phyloP scores from a whole-genome alignment of 805 yeast species.

The Lachancea lanzarotensis region DNA sequence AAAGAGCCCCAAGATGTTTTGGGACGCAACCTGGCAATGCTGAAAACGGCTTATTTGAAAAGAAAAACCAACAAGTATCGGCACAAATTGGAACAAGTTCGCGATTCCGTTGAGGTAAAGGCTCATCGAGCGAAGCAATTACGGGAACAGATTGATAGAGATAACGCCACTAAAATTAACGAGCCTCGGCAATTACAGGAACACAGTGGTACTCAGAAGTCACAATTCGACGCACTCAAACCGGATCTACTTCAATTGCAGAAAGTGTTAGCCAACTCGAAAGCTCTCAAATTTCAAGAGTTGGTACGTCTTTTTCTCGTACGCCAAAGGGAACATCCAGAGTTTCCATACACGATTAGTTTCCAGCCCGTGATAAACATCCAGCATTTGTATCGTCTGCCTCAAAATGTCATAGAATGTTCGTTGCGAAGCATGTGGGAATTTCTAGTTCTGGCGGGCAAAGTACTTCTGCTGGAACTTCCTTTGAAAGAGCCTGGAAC shows the following conservation, averaged over 20 bases:
- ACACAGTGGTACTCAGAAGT: not conserved
- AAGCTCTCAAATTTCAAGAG: constrained; percentile 11
- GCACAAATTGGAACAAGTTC: constrained; percentile 11
- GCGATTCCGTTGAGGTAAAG: constrained; percentile 10
- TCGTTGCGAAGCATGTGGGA: constrained; percentile 22
- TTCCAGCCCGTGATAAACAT: constrained; percentile 25
- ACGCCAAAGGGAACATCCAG: constrained; percentile 17
- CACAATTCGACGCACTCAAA: constrained; percentile 4
- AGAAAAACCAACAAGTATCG: constrained; percentile 17
- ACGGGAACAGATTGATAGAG: not conserved
- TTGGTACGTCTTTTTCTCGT: constrained; percentile 21
- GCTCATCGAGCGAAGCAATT: constrained; percentile 4
- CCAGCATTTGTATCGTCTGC: constrained; percentile 17
- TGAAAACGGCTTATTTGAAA: constrained; percentile 8
- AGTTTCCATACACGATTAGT: constrained; percentile 20
- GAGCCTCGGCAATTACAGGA: not conserved
- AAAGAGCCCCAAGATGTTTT: constrained; percentile 1
- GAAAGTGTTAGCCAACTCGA: constrained; percentile 11
- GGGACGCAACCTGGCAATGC: constrained; percentile 4
- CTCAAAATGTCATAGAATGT: constrained; percentile 15
- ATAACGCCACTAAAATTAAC: not conserved
- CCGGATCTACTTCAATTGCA: constrained; percentile 13
- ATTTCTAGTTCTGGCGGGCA: constrained; percentile 14
- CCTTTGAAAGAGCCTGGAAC: constrained; percentile 11
- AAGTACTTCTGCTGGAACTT: constrained; percentile 12